These are phyloP conservation scores for Emmonsiellopsis sp. DNA, from an alignment of 2,329 filamentous ascomycete genomes.

Conservation along the genomic window DNA sequence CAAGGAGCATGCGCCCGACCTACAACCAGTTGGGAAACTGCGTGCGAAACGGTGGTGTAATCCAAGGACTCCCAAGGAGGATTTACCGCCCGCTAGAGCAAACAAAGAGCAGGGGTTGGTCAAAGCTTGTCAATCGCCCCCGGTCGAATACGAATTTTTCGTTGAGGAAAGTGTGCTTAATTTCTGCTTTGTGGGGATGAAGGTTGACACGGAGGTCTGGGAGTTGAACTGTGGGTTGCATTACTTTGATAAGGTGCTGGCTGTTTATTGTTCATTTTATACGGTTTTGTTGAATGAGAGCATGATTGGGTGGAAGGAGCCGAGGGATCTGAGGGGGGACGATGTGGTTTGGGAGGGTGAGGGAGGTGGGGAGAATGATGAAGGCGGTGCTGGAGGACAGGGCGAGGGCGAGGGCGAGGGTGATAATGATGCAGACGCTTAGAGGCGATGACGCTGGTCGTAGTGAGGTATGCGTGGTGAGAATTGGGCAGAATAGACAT, in stretches of 20 bases:
- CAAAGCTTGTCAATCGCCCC: slow-evolving; percentile 15
- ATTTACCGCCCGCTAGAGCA: slow-evolving; percentile 27
- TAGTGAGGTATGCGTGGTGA: background rate
- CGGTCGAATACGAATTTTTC: slow-evolving; percentile 47
- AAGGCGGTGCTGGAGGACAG: background rate
- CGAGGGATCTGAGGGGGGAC: slow-evolving; percentile 24
- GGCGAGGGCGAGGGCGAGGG: background rate
- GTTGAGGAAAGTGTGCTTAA: slow-evolving; percentile 55
- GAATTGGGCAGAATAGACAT: too few relatives aligned
- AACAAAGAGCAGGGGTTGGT: slow-evolving; percentile 5
- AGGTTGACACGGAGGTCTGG: slow-evolving; percentile 48
- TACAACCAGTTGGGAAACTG: slow-evolving; percentile 46
- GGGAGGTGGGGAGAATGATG: slow-evolving; percentile 5
- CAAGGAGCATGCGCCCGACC: slow-evolving; percentile 29
- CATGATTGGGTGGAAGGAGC: slow-evolving; percentile 58
- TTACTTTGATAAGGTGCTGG: slow-evolving; percentile 54
- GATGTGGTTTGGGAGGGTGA: slow-evolving; percentile 9
- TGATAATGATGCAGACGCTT: background rate
- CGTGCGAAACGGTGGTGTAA: slow-evolving; percentile 43
- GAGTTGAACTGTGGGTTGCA: slow-evolving; percentile 51
- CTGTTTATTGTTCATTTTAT: slow-evolving; percentile 54
- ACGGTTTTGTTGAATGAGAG: slow-evolving; percentile 58
- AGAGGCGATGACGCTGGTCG: background rate
- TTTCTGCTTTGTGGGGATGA: slow-evolving; percentile 57
- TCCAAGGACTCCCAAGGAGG: slow-evolving; percentile 30